phyloP scores from a whole-genome alignment of 192 early-diverging fungal genomes.

The Gigaspora rosea region DNA sequence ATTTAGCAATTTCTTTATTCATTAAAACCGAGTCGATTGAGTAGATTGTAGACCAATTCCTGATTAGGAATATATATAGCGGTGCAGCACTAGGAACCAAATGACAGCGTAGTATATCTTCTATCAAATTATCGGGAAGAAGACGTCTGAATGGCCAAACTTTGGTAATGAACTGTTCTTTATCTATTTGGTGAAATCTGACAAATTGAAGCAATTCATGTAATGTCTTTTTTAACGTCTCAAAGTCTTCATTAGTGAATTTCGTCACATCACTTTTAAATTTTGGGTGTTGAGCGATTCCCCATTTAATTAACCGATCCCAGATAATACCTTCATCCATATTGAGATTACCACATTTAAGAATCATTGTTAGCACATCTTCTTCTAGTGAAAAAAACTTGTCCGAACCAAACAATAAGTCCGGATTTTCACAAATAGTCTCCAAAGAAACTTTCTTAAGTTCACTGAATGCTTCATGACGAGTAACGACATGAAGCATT shows the following conservation, averaged over 20 bases:
- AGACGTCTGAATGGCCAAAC: neutral
- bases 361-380: neutral
- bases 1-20: neutral
- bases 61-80: neutral
- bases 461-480: neutral
- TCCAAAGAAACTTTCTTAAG: neutral
- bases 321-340: neutral
- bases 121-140: neutral
- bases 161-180: neutral
- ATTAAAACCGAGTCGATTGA: neutral
- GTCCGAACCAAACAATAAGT: neutral
- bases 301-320: neutral
- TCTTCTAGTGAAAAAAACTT: neutral
- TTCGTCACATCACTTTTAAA: neutral
- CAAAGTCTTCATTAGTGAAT: slow-evolving; percentile 1
- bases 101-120: neutral
- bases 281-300: neutral
- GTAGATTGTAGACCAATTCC: neutral
- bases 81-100: neutral
- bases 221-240: neutral
- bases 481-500: neutral
- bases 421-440: neutral
- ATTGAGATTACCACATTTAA: neutral
- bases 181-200: slow-evolving; percentile 7
- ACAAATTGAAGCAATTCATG: neutral